Evolutionary conservation across 2,329 filamentous ascomycete genomes (phyloP), one percentile per base, ranked within the genome.

Genomic region (Thelonectria olida): DNA sequence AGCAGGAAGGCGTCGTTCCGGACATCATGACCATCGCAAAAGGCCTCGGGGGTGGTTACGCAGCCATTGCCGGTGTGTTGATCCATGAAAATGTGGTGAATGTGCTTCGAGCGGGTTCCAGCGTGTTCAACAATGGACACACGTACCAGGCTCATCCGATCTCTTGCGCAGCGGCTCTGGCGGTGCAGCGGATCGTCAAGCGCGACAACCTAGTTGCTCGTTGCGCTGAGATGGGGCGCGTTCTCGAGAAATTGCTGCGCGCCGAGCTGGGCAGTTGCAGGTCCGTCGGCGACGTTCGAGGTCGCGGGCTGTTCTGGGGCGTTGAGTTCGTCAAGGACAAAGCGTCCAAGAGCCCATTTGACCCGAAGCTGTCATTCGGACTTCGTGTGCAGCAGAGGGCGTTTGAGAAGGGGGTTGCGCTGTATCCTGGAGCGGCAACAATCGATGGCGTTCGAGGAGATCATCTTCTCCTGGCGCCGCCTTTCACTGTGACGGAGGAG

Each of bases 381-480:
- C 20, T 63, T 1, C 45, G 63, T n/a, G 66, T 79, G 1, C 72
- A 74, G 47, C 68, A 74, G 25, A 45, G 67, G 0, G 77, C 76
- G 0, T 75, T 76, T 6, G 59, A 69, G 31, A 70, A 67, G 23
- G 74, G 74, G 1, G 74, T 84, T 44, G 75, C 76, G 2, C 60
- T 92, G 3, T 93, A 92, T 70, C 87, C 87, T 1, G 89, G 88
- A 0, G 77, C 78, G 0, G 90, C 90, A 3, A 87, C 87, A 0
- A 84, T 81, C 1, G 88, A 84, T 62, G 82, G 91, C 36, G 80
- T 84, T 2, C 72, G 73, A 1, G 90, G 91, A 9, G 91, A 94
- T 69, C 89, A 92, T 73, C 79, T 92, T 34, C 81, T 93, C n/a
- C 69, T 94, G 15, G 85, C 90, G 2, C 91, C 92, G 2, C 84